Evolutionary conservation across 495 filamentous ascomycete genomes (phyloP).

Genomic region (Cercophora newfieldiana): DNA sequence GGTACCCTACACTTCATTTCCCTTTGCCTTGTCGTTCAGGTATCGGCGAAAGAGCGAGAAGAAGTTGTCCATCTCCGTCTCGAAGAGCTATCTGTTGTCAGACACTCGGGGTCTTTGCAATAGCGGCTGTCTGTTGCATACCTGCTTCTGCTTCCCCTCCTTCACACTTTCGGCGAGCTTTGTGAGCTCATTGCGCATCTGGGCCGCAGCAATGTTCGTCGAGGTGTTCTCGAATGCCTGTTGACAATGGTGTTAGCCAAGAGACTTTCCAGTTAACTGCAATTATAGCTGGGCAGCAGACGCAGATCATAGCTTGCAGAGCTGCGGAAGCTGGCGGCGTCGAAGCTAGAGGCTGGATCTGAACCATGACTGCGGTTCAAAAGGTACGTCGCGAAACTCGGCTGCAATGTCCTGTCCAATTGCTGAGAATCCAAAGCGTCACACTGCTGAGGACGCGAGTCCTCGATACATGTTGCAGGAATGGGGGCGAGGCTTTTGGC

Average conservation of each 20-base stretch:
- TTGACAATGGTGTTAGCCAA: background rate
- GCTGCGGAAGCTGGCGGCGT: background rate
- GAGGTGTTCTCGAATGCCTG: conserved; percentile 99
- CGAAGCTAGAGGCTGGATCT: background rate
- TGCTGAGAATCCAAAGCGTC: background rate
- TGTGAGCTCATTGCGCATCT: conserved; percentile 98
- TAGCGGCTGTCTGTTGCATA: conserved; percentile 34
- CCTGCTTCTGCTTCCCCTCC: conserved; percentile 81
- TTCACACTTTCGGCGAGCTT: conserved; percentile 86
- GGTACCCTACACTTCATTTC: conserved; percentile 69
- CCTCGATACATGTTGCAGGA: background rate
- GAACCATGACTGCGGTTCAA: background rate
- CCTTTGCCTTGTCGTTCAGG: conserved; percentile 98
- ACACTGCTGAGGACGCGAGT: background rate
- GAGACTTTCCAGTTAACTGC: background rate
- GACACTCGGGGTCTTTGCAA: background rate
- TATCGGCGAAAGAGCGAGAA: conserved; percentile 96
- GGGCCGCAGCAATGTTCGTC: conserved; percentile 92
- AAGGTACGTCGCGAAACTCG: no score
- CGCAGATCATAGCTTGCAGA: background rate
- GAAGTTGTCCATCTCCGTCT: conserved; percentile 99
- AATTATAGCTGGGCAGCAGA: background rate
- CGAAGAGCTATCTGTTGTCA: conserved; percentile 61
- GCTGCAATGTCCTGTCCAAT: background rate
- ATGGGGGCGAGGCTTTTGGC: background rate